Base-by-base conservation (phyloP, 169 alveolate genomes). In the Ichthyophthirius multifiliis region DNA sequence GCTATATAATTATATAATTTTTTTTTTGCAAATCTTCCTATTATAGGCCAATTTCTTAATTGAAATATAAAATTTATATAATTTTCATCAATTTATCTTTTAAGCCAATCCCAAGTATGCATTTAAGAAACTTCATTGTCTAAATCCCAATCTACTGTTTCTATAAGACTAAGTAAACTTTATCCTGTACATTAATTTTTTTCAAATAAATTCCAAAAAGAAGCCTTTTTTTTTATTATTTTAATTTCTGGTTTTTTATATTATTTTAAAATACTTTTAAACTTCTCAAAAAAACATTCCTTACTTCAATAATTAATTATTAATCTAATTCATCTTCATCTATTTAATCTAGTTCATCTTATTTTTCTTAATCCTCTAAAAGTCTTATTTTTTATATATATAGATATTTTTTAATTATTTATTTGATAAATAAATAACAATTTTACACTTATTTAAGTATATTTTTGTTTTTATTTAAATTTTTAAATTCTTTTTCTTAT, bases 61-160 rank as follows among this genome's bases (percentile, higher is more conserved):
- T 18, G 23, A 6, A 39, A 55, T 27, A 27, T 27, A 27, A 55
- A 55, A 7, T 55, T 13, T 27, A 55, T 55, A 6, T 55, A 5
- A 6, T 23, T 39, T 55, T 55, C 71, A 5, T 20, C 18, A 55
- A 55, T 27, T 55, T 55, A 27, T 23, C 71, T 55, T 27, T 23
- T 55, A 16, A 55, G 18, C 23, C 31, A 55, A 9, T 10, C 15
- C 71, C 71, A 55, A 55, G 12, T 55, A 55, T 55, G 23, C 71
- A 55, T 55, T 0, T 15, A 23, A 1, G 71, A 27, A 0, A 39
- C 31, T 18, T 55, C 71, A 27, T 27, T 16, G 31, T 55, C 71
- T 55, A 55, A 55, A 55, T 55, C 71, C 71, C 71, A 55, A 55
- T 55, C 71, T 27, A 55, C 34, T 1, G 71, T 9, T 55, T 55